These are phyloP conservation scores for Boletus insuetus DNA, from an alignment of 768 basidiomycete species.

Conservation along the genomic window DNA sequence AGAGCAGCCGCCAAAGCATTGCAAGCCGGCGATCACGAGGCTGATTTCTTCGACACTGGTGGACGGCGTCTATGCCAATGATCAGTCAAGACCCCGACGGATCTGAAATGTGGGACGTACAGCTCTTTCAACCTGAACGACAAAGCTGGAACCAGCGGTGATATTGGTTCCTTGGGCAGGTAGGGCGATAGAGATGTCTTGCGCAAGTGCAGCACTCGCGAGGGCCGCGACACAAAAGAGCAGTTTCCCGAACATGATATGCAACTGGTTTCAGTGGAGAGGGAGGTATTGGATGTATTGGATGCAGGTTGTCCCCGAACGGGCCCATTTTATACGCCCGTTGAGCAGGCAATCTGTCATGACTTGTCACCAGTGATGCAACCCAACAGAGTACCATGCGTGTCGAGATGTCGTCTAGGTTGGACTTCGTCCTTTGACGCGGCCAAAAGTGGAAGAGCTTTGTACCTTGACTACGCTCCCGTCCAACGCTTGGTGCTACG, in stretches of 20 bases:
- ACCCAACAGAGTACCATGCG: background rate
- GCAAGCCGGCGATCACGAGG: background rate
- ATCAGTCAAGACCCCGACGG: background rate
- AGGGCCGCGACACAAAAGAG: conserved; percentile 9
- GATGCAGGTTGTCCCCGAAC: too few relatives aligned
- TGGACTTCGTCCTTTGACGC: background rate
- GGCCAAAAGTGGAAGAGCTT: background rate
- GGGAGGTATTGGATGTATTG: background rate
- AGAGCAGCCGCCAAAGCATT: background rate
- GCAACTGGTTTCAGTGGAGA: too few relatives aligned
- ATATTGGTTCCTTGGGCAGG: conserved; percentile 36
- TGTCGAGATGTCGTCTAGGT: too few relatives aligned
- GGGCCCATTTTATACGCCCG: conserved; percentile 4
- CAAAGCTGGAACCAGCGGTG: conserved; percentile 31
- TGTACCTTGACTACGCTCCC: background rate
- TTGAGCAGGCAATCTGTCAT: background rate
- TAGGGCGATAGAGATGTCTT: conserved; percentile 35
- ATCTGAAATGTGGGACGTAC: conserved; percentile 28
- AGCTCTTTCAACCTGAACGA: conserved; percentile 39
- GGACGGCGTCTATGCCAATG: background rate
- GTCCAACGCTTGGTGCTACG: background rate
- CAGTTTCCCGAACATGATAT: conserved; percentile 8
- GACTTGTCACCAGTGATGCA: background rate
- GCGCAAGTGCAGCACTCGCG: conserved; percentile 34
- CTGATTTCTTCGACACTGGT: background rate